A percentile compares a stretch with the other conserved stretches of the same genome.
These are phyloP conservation scores for Suhomyces yuchorum DNA, from an alignment of 1,139 yeast genomes.

Conservation along the genomic window DNA sequence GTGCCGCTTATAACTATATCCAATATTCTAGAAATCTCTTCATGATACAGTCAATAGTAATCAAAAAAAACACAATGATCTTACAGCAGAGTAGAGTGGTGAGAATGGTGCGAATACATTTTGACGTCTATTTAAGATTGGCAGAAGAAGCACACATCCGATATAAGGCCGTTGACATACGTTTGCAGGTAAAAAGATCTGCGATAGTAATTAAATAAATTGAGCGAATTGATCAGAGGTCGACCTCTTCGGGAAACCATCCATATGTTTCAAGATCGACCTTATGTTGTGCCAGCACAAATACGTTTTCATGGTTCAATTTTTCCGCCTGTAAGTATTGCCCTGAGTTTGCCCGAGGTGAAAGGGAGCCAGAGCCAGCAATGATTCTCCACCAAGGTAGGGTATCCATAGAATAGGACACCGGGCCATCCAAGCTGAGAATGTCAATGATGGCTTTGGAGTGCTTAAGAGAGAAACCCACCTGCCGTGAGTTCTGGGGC, in stretches of 20 bases:
- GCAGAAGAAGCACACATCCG: too few species aligned
- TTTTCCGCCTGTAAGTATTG: conserved; percentile 49
- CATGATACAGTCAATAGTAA: too few species aligned
- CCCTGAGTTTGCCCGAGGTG: conserved; percentile 53
- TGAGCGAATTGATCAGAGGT: conserved; percentile 13
- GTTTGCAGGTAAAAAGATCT: too few species aligned
- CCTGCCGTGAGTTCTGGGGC: conserved; percentile 73
- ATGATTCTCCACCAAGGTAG: conserved; percentile 87
- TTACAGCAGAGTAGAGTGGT: too few species aligned
- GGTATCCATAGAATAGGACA: conserved; percentile 25
- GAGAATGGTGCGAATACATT: too few species aligned
- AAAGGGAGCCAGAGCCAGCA: conserved; percentile 60
- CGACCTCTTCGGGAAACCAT: conserved; percentile 66
- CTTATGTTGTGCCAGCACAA: conserved; percentile 37
- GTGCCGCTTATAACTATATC: too few species aligned
- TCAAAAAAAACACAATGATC: too few species aligned
- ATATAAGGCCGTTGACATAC: too few species aligned
- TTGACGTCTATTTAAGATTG: too few species aligned
- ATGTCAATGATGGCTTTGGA: conserved; percentile 24
- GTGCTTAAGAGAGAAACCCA: conserved; percentile 68
- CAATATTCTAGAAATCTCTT: too few species aligned
- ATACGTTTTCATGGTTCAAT: conserved; percentile 53
- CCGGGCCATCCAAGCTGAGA: conserved; percentile 23
- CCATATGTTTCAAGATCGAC: conserved; percentile 55
- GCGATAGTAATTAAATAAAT: too few species aligned